A percentile compares a stretch with the other conserved stretches of the same genome.
Conservation (phyloP, 176 grass and related monocot species). For the Bromus sterilis region DNA sequence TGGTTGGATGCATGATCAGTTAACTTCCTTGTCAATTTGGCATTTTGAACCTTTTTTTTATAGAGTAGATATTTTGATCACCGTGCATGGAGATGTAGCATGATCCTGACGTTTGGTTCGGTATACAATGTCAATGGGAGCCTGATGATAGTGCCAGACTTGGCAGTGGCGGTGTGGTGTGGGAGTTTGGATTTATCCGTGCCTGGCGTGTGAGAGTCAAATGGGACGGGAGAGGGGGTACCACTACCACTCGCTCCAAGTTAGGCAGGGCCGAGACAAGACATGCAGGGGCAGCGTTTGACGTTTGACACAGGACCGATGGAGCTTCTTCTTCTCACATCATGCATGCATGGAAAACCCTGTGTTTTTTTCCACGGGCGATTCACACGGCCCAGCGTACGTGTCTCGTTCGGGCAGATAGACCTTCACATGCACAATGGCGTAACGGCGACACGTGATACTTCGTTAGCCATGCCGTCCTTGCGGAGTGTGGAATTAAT, state of each 20-base stretch:
- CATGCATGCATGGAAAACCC: background rate
- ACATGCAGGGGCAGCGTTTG: background rate
- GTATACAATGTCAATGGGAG: background rate
- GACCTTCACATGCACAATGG: background rate
- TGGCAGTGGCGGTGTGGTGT: background rate
- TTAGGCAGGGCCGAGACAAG: background rate
- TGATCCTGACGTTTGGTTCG: background rate
- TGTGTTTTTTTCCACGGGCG: background rate
- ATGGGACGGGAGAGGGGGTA: background rate
- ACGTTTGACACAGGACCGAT: background rate
- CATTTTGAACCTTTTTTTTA: background rate
- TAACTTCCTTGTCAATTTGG: background rate
- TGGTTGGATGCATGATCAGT: background rate
- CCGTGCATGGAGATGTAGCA: background rate
- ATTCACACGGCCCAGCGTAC: background rate
- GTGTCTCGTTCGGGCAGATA: background rate
- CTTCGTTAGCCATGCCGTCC: background rate
- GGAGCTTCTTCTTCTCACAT: too few relatives aligned
- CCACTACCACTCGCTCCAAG: background rate
- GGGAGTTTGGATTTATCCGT: background rate
- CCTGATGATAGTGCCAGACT: background rate
- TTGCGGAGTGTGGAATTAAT: background rate
- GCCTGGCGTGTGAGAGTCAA: background rate
- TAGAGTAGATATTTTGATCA: background rate
- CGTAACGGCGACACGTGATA: background rate